Conservation (phyloP, 2,329 filamentous ascomycete genomes). For the Fonsecaea erecta region DNA sequence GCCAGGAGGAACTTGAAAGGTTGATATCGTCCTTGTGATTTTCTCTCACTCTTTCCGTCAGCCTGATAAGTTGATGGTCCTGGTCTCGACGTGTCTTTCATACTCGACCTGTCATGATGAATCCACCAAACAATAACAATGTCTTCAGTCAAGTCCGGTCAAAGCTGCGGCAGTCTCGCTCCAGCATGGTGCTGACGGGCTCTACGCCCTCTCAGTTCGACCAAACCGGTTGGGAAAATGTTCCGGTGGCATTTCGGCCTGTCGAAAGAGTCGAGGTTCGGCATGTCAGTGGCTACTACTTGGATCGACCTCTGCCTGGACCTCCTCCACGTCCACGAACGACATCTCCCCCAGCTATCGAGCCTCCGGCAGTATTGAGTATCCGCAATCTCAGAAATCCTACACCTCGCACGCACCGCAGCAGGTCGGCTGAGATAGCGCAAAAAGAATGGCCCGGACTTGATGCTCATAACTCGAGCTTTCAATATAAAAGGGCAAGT, state of each 20-base stretch:
- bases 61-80: background rate
- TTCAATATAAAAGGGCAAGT: constrained; percentile 19
- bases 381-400: constrained; percentile 15
- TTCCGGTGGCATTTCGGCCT: constrained; percentile 26
- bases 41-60: background rate
- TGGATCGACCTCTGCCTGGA: constrained; percentile 19
- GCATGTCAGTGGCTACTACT: constrained; percentile 24
- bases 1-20: background rate
- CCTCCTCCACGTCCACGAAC: constrained; percentile 27
- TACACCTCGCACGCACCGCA: constrained; percentile 22
- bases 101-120: constrained; percentile 8
- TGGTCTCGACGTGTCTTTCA: background rate
- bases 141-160: constrained; percentile 25
- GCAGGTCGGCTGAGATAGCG: constrained; percentile 21
- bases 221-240: constrained; percentile 17
- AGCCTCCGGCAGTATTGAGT: constrained; percentile 4
- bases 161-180: constrained; percentile 30
- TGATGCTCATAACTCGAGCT: constrained; percentile 5
- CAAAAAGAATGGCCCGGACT: constrained; percentile 15
- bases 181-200: constrained; percentile 10
- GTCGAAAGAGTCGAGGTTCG: constrained; percentile 14
- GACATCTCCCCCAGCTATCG: constrained; percentile 13
- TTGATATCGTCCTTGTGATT: background rate
- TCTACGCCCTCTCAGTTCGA: background rate
- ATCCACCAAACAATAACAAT: constrained; percentile 9